These are phyloP conservation scores for Tubosaeta sp. DNA, from an alignment of 768 basidiomycete species.

Conservation along the genomic window DNA sequence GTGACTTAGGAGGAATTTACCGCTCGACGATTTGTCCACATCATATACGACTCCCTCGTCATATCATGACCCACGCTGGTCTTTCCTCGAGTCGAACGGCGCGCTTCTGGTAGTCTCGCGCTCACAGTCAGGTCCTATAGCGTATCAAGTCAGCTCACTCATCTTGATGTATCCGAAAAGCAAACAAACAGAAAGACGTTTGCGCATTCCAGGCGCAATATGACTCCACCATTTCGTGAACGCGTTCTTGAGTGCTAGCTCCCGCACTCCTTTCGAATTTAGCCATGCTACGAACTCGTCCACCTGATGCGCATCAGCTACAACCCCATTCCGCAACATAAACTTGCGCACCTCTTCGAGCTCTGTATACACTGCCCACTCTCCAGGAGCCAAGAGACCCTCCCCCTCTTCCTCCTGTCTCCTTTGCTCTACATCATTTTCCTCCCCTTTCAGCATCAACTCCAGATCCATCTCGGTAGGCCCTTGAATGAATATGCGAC, in stretches of 20 bases:
- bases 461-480: slow-evolving; percentile 80
- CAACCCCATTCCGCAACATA: not conserved
- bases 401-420: slow-evolving; percentile 80
- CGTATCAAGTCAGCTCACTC: slow-evolving; percentile 6
- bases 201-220: slow-evolving; percentile 73
- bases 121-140: slow-evolving; percentile 63
- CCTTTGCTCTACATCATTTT: slow-evolving; percentile 50
- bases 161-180: not conserved
- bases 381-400: slow-evolving; percentile 63
- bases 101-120: slow-evolving; percentile 72
- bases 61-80: slow-evolving; percentile 56
- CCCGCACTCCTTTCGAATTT: slow-evolving; percentile 87
- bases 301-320: slow-evolving; percentile 45
- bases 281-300: slow-evolving; percentile 85
- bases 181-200: slow-evolving; percentile 63
- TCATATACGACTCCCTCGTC: slow-evolving; percentile 79
- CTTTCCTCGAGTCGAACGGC: slow-evolving; percentile 72
- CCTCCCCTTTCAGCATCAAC: slow-evolving; percentile 55
- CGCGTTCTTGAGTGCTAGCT: slow-evolving; percentile 70
- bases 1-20: slow-evolving; percentile 32
- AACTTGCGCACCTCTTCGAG: slow-evolving; percentile 66
- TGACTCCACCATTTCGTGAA: slow-evolving; percentile 84
- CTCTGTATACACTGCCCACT: slow-evolving; percentile 91
- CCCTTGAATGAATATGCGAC: slow-evolving; percentile 89
- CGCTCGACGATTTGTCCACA: slow-evolving; percentile 81